phyloP scores from a whole-genome alignment of 768 basidiomycete genomes.

The Ephemerocybe angulata region DNA sequence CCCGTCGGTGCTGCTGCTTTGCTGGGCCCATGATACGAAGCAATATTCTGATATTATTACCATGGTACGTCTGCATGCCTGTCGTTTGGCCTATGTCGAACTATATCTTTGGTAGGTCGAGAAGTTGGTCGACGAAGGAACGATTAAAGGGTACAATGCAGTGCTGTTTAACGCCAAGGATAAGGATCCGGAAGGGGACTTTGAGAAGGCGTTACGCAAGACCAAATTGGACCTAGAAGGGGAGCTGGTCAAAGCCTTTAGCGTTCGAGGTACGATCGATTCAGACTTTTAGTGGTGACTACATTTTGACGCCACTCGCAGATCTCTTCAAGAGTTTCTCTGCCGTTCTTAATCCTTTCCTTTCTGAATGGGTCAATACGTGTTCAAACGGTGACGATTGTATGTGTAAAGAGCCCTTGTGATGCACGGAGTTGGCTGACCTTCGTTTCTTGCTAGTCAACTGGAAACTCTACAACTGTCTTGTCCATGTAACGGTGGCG shows the following conservation, averaged over 20 bases:
- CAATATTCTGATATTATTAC: conserved; percentile 48
- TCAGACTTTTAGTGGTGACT: not conserved
- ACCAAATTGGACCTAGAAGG: conserved; percentile 56
- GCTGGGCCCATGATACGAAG: conserved; percentile 52
- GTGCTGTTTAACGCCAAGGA: conserved; percentile 49
- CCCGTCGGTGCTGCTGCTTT: conserved; percentile 58
- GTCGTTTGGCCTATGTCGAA: not conserved
- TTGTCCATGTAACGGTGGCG: conserved; percentile 38
- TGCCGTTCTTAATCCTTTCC: conserved; percentile 34
- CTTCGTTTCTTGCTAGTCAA: conserved; percentile 38
- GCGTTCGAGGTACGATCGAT: conserved; percentile 41
- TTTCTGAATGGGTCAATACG: conserved; percentile 46
- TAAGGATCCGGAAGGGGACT: conserved; percentile 56
- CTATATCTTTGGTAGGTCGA: conserved; percentile 35
- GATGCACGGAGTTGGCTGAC: not conserved
- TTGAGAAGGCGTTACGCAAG: conserved; percentile 37
- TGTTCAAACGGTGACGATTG: conserved; percentile 16
- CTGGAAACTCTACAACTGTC: conserved; percentile 49
- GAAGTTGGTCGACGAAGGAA: conserved; percentile 43
- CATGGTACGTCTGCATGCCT: conserved; percentile 45
- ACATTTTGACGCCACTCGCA: conserved; percentile 9
- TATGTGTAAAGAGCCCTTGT: not conserved
- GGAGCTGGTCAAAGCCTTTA: conserved; percentile 45
- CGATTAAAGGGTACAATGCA: conserved; percentile 38
- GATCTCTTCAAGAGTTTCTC: conserved; percentile 43